A percentile compares a stretch with the other conserved stretches of the same genome.
These are phyloP conservation scores for Clonostachys rosea DNA, from an alignment of 2,329 filamentous ascomycete genomes.

Conservation along the genomic window DNA sequence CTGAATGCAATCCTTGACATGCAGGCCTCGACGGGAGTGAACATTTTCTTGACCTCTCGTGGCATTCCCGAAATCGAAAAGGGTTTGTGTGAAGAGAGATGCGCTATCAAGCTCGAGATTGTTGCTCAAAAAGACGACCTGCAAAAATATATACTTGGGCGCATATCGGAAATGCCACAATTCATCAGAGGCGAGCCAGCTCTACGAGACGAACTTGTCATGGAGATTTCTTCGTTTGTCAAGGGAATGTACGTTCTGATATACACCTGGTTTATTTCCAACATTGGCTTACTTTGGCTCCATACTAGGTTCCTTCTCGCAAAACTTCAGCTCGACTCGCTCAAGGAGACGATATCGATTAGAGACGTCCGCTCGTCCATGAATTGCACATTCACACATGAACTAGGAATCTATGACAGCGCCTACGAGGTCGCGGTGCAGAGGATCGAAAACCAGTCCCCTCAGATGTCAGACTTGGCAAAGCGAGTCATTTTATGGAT, in stretches of 20 bases:
- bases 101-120: too few relatives aligned
- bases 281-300: background rate
- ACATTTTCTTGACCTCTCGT: conserved; percentile 14
- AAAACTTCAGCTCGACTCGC: conserved; percentile 3
- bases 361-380: too few relatives aligned
- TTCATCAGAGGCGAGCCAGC: background rate
- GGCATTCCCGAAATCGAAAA: conserved; percentile 5
- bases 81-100: too few relatives aligned
- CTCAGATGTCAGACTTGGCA: too few relatives aligned
- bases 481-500: too few relatives aligned
- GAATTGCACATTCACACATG: too few relatives aligned
- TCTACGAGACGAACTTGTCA: conserved; percentile 5
- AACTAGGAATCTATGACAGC: too few relatives aligned
- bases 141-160: conserved; percentile 7
- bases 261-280: too few relatives aligned
- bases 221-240: background rate
- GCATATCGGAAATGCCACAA: conserved; percentile 1
- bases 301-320: background rate
- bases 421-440: too few relatives aligned
- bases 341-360: background rate
- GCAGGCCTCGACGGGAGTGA: background rate
- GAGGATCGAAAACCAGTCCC: too few relatives aligned
- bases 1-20: conserved; percentile 3
- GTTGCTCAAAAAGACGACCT: background rate
- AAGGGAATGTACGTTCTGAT: conserved; percentile 10